Percentiles rank a stretch among this genome's conserved stretches.
These are phyloP conservation scores for Pseudonitzschia multiseries DNA, from an alignment of 108 stramenopile species.

Conservation along the genomic window DNA sequence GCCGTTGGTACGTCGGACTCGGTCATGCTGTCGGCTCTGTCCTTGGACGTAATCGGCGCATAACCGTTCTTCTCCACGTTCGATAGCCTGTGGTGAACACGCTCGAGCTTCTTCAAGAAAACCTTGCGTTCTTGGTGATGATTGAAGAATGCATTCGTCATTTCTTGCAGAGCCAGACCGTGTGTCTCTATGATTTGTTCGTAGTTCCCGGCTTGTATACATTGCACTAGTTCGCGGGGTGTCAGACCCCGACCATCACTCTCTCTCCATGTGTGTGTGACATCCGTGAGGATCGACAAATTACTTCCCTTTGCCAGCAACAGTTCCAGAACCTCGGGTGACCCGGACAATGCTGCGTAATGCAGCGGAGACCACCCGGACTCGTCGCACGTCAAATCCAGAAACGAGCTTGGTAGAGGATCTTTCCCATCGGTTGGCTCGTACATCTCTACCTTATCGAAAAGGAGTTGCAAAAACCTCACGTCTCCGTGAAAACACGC, in stretches of 20 bases:
- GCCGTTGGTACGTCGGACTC: not conserved
- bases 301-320: constrained; percentile 50
- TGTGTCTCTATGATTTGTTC: constrained; percentile 54
- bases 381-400: constrained; percentile 63
- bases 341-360: constrained; percentile 72
- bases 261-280: constrained; percentile 51
- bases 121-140: constrained; percentile 36
- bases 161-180: constrained; percentile 58
- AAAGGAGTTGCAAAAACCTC: constrained; percentile 30
- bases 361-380: constrained; percentile 80
- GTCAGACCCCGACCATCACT: constrained; percentile 54
- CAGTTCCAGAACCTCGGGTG: constrained; percentile 56
- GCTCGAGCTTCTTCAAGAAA: constrained; percentile 44
- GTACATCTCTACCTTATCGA: constrained; percentile 15
- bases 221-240: constrained; percentile 55
- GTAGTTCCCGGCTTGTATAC: constrained; percentile 36
- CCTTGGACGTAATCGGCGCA: constrained; percentile 30
- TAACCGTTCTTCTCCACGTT: constrained; percentile 66
- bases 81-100: constrained; percentile 38
- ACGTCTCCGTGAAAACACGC: constrained; percentile 58
- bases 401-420: constrained; percentile 2
- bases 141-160: constrained; percentile 40
- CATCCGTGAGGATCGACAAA: constrained; percentile 41
- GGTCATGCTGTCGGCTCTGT: not conserved
- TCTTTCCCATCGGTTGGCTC: constrained; percentile 13